phyloP scores from a whole-genome alignment of 225 moss, liverwort and hornwort genomes.

The Rhytidiadelphus loreus region DNA sequence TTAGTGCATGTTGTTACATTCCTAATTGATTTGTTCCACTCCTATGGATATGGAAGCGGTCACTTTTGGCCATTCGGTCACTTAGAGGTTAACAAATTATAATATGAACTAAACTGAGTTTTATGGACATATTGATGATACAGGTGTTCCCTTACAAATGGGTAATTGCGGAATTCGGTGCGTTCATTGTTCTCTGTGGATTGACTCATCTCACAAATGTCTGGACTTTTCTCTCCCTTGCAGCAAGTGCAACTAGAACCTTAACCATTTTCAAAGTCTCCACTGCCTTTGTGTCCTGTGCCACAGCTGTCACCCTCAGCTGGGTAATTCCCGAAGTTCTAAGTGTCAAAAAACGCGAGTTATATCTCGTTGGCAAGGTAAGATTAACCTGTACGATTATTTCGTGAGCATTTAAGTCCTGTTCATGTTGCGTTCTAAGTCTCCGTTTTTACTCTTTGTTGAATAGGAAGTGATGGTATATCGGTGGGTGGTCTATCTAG shows the following conservation, averaged over 20 bases:
- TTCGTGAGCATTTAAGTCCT: background rate
- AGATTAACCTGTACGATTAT: background rate
- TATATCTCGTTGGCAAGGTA: constrained; percentile 69
- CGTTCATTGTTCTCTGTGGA: constrained; percentile 70
- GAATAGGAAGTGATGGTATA: constrained; percentile 3
- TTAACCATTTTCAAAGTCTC: constrained; percentile 77
- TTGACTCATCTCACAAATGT: constrained; percentile 64
- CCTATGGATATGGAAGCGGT: background rate
- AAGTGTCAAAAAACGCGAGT: constrained; percentile 61
- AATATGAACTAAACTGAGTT: background rate
- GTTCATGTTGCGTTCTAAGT: background rate
- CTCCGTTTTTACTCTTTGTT: background rate
- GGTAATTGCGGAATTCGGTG: constrained; percentile 68
- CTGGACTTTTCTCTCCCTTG: constrained; percentile 49
- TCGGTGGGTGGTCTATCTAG: constrained; percentile 38
- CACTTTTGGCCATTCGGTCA: background rate
- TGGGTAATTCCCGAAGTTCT: constrained; percentile 71
- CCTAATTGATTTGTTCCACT: background rate
- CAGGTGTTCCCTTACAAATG: constrained; percentile 82
- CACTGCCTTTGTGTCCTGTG: constrained; percentile 66
- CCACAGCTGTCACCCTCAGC: constrained; percentile 60
- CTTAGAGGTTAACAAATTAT: background rate
- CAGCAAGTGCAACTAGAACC: constrained; percentile 37
- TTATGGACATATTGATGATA: background rate
- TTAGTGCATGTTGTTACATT: background rate